Percentiles rank a stretch among this genome's conserved stretches.
Conservation (phyloP, 306 rosid species). For the Ormosia emarginata region DNA sequence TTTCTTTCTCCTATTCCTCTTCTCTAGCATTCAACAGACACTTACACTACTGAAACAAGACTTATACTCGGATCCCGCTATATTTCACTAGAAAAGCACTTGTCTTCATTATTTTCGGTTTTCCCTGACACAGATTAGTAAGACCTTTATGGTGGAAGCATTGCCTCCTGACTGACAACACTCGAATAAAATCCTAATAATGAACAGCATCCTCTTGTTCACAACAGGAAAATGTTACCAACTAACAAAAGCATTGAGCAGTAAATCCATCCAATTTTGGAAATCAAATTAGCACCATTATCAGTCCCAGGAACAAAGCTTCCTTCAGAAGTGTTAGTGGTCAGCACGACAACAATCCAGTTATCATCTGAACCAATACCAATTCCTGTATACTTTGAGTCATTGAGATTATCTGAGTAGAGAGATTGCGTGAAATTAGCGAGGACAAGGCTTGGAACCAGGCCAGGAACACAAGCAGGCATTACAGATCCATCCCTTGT, state of each 20-base stretch:
- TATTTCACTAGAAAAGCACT: conserved; percentile 6
- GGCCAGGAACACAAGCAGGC: conserved; percentile 86
- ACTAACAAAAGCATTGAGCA: conserved; percentile 43
- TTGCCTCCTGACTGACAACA: conserved; percentile 15
- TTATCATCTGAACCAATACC: conserved; percentile 76
- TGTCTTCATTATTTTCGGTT: neutral
- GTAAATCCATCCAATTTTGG: conserved; percentile 39
- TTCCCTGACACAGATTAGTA: neutral
- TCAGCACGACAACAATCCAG: conserved; percentile 82
- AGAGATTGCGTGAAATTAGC: conserved; percentile 76
- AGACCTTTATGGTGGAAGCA: neutral
- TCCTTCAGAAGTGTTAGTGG: conserved; percentile 76
- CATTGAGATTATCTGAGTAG: conserved; percentile 66
- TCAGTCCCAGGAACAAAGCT: conserved; percentile 50
- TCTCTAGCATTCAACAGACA: conserved; percentile 19
- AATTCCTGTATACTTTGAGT: conserved; percentile 64
- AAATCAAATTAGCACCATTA: conserved; percentile 32
- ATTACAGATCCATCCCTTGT: conserved; percentile 73
- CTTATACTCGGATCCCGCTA: neutral
- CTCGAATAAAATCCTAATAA: neutral
- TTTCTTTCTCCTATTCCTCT: neutral
- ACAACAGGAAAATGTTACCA: conserved; percentile 40
- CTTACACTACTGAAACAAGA: conserved; percentile 17
- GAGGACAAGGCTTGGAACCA: conserved; percentile 60
- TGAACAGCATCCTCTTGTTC: conserved; percentile 24